These are phyloP conservation scores for Acacia confusa DNA, from an alignment of 306 rosid species.

Conservation along the genomic window DNA sequence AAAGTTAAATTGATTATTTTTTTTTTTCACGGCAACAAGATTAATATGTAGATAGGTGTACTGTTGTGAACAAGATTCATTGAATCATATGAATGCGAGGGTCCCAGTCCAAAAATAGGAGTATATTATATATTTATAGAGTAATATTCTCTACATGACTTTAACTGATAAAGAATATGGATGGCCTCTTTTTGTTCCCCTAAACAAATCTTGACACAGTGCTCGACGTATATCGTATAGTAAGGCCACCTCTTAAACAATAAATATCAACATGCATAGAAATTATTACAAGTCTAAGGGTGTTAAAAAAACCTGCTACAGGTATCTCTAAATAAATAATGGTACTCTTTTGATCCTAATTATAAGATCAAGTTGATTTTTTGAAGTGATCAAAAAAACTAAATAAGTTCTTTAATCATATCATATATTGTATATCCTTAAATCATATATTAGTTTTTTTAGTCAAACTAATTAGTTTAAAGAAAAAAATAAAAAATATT, in stretches of 20 bases:
- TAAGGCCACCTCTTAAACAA: background rate
- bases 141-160: background rate
- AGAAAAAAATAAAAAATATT: too few species aligned
- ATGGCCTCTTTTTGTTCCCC: background rate
- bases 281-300: background rate
- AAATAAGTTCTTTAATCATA: too few species aligned
- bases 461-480: too few species aligned
- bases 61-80: background rate
- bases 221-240: slow-evolving; percentile 24
- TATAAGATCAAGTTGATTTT: too few species aligned
- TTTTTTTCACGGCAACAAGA: too few species aligned
- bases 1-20: background rate
- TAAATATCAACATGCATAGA: background rate
- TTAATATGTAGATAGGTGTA: background rate
- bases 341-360: too few species aligned
- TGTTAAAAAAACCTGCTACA: too few species aligned
- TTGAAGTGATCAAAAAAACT: too few species aligned
- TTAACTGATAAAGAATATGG: background rate
- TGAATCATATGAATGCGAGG: background rate
- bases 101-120: background rate
- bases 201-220: slow-evolving; percentile 27
- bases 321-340: too few species aligned
- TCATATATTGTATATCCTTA: too few species aligned
- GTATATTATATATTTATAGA: too few species aligned
- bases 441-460: too few species aligned